Base-by-base conservation (phyloP, 495 filamentous ascomycete species). In the Penicillium macrosclerotiorum region DNA sequence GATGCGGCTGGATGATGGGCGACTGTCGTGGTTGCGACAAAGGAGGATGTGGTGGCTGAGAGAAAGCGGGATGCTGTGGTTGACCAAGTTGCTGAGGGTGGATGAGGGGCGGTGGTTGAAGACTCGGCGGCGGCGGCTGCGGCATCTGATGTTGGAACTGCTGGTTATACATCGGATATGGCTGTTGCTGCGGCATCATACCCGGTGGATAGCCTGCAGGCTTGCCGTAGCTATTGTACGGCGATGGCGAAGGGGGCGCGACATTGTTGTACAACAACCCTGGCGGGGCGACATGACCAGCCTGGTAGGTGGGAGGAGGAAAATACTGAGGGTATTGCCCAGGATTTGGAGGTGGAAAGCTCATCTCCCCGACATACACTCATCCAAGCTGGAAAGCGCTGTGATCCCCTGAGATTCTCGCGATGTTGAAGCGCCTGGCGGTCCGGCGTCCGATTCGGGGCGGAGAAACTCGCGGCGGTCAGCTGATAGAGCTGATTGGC, bases 331-430 rank as follows among this genome's bases (percentile, higher is more conserved):
- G 59, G 55, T 67, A 73, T 57, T 69, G 70, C 48, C 67, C 67
- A 57, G 69, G 61, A 50, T 71, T 63, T 38, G 71, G 67, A 37
- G 71, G 69, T 69, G 69, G 68, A 52, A 64, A 75, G 68, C 65
- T 75, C 72, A 75, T 75, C 59, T 66, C 71, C 69, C 62, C 64
- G 55, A 59, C 47, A 60, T 62, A 39, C 54, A 50, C 53, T 57
- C 42, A 52, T 49, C 44, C 38, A 51, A 47, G 51, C n/a, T 22
- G 55, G 32, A 36, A 54, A 36, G 49, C 34, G 51, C 51, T 42
- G 45, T 31, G 42, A 49, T 43, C 40, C 42, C 39, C 56, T n/a
- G n/a, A 27, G 19, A 43, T 37, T 43, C 49, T 40, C 40, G 49
- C 41, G 26, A 36, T 42, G 25, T 50, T 37, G 42, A 30, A 27